Base-by-base conservation (phyloP, 1,139 yeast genomes). In the Scheffersomyces cryptocercus region DNA sequence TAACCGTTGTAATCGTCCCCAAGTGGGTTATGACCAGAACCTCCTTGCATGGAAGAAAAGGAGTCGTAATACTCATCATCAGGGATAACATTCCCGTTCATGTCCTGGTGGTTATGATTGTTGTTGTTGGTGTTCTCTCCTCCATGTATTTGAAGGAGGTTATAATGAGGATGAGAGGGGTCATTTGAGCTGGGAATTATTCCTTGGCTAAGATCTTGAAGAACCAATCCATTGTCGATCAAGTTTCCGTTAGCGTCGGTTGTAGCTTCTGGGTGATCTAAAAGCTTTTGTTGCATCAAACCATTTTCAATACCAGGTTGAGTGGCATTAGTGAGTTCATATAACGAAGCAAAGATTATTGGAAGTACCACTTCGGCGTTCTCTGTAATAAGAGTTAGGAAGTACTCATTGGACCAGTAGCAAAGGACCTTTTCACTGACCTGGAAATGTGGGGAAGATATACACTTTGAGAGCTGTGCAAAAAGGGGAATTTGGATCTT, bases 391-490 rank as follows among this genome's bases (percentile, higher is more conserved):
- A 93, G 70, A 35, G 91, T 86, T 55, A 93, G 81, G 62, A 93
- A 91, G 68, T 88, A 91, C 61, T 93, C 99, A 64, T 93, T 93
- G 54, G 88, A 87, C 95, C 97, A 95, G 65, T 84, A 90, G 61
- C 93, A 88, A 47, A 93, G 77, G 1, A 95, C 97, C 55, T 95
- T 90, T 66, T 93, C 99, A 51, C 96, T 88, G 26, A 93, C 97
- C 73, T 95, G 99, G 73, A 93, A 95, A 70, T 93, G 99, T 24
- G 97, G 90, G 3, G 96, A 88, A 26, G 96, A 81, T 39, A 95
- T 91, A 70, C 98, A 91, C 68, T 88, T 90, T 44, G 97, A 87
- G 52, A 93, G 76, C 67, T 95, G 99, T 31, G 95, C 95, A 68
- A 91, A 91, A 44, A 93, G 71, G 2, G 98, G 99, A 6, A 91